Conservation (phyloP, 2,329 filamentous ascomycete species). For the Seiridium cupressi region DNA sequence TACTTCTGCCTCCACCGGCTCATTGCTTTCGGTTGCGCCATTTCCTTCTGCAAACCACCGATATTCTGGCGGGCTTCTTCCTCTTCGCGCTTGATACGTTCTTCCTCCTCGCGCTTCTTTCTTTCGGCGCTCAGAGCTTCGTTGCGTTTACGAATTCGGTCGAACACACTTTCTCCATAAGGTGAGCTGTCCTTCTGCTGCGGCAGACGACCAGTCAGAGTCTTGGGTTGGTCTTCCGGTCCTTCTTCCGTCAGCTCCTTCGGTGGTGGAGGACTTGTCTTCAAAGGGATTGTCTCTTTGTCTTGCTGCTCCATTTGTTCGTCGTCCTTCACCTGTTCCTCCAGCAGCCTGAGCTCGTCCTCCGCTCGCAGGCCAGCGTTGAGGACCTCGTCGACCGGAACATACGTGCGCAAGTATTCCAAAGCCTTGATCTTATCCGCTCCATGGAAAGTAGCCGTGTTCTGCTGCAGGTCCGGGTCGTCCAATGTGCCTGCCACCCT, state of each 20-base stretch:
- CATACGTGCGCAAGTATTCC: conserved; percentile 51
- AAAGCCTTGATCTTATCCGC: conserved; percentile 46
- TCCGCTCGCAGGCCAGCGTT: conserved; percentile 62
- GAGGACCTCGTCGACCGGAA: conserved; percentile 58
- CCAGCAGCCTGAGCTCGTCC: conserved; percentile 57
- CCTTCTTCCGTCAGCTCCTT: not conserved
- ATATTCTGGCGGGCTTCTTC: conserved; percentile 33
- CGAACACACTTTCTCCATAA: conserved; percentile 57
- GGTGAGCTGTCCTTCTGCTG: conserved; percentile 40
- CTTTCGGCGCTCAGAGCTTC: conserved; percentile 47
- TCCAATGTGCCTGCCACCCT: conserved; percentile 63
- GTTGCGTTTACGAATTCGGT: conserved; percentile 55
- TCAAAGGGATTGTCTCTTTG: conserved; percentile 10
- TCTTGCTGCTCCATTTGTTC: conserved; percentile 19
- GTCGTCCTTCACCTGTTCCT: conserved; percentile 27
- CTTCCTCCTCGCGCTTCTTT: conserved; percentile 41
- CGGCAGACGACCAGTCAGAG: conserved; percentile 21
- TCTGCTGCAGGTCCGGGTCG: conserved; percentile 50
- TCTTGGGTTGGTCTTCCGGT: conserved; percentile 3
- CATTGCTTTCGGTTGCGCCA: conserved; percentile 31
- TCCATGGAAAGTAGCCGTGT: conserved; percentile 43
- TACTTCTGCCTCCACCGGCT: conserved; percentile 40
- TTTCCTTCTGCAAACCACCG: conserved; percentile 40
- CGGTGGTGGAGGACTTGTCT: conserved; percentile 5
- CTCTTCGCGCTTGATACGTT: conserved; percentile 38